These are phyloP conservation scores for Penicillium silybi DNA, from an alignment of 495 filamentous ascomycete genomes.

Conservation along the genomic window DNA sequence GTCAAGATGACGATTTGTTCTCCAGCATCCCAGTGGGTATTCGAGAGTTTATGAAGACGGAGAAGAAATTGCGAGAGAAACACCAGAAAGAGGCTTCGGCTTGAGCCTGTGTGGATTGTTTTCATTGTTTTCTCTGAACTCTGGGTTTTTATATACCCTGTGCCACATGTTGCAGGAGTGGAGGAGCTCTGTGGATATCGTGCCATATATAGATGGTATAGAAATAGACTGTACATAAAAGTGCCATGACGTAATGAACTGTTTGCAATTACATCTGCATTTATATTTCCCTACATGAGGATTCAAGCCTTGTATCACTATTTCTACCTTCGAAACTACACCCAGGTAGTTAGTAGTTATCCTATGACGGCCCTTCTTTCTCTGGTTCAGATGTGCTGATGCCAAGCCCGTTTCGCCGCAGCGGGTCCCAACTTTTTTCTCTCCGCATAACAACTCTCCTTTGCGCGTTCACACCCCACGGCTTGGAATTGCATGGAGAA, in stretches of 20 bases:
- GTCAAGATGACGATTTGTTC: slow-evolving; percentile 56
- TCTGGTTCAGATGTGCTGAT: neutral
- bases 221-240: slow-evolving; percentile 23
- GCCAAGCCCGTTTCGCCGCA: neutral
- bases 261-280: neutral
- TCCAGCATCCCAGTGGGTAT: slow-evolving; percentile 87
- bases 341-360: too few relatives aligned
- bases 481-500: neutral
- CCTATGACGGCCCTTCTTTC: neutral
- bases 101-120: slow-evolving; percentile 9
- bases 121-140: neutral
- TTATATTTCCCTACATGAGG: neutral
- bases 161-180: slow-evolving; percentile 2
- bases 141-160: slow-evolving; percentile 10
- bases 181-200: neutral
- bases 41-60: slow-evolving; percentile 93
- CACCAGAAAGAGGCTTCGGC: slow-evolving; percentile 40
- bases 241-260: slow-evolving; percentile 5
- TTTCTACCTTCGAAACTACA: too few relatives aligned
- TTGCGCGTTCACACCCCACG: neutral
- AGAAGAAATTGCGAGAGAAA: slow-evolving; percentile 83
- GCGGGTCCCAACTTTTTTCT: neutral
- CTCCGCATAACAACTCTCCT: neutral
- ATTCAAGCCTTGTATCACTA: neutral
- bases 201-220: slow-evolving; percentile 14